Evolutionary conservation across 2,329 filamentous ascomycete genomes (phyloP), one percentile per base, ranked within the genome.

Genomic region (Trichoderma koningii): DNA sequence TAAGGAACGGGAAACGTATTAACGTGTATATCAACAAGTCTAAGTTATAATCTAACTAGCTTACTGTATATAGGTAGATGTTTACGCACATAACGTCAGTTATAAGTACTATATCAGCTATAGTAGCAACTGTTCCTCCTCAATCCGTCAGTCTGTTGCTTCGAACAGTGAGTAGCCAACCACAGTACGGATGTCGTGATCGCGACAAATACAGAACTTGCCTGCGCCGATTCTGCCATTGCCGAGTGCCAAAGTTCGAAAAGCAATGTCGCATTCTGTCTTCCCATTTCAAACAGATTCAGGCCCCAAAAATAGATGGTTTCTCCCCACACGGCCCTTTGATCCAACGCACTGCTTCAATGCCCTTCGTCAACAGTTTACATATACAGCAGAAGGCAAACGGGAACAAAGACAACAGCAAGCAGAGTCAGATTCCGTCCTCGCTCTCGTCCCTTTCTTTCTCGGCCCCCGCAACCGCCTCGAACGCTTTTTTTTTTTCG

Each of bases 401-500:
- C 19, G 19, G 19, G 6, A 19, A 19, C 50, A 34, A 52, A 26
- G 14, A 17, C 21, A 23, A 30, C 28, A 34, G 50, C 50, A 38
- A 19, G 14, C 50, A 30, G 14, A 34, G 19, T 34, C 26, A 30
- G 9, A 53, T 55, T 41, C 21, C 21, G 15, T n/a, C 15, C 17
- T 30, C 48, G 14, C 34, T 44, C 28, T 48, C 28, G 28, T 42
- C 21, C 3, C 21, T 44, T 28, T 26, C 41, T 28, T 41, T 50
- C 50, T 62, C 47, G 47, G 28, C 48, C 64, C 38, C 57, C 45
- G 56, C 59, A 60, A 34, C 44, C 44, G 52, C 19, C 47, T 23
- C 47, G 17, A 6, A 15, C 5, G 23, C n/a, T 38, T 30, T 7
- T 28, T 9, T 9, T 9, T 23, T 23, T 17, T 12, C 19, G 59